Conservation (phyloP, 1,284 basidiomycete genomes). For the Moesziomyces sp. region DNA sequence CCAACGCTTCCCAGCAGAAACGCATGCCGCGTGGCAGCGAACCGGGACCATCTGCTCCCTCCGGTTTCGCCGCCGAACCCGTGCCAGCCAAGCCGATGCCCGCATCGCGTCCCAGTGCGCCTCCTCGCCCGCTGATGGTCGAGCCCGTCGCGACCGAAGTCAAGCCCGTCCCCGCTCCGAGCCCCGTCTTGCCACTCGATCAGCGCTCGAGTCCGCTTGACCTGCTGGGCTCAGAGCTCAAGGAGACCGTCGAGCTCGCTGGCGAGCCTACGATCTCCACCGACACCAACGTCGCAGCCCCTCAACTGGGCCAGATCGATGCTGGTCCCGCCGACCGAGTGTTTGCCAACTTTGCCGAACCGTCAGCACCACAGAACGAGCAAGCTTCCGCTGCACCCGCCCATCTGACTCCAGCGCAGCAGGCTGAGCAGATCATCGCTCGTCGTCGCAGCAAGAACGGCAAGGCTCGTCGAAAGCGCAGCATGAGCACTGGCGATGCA, state of each 20-base stretch:
- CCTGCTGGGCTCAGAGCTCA: conserved; percentile 51
- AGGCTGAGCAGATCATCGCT: conserved; percentile 61
- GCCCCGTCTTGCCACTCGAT: conserved; percentile 45
- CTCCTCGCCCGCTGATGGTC: conserved; percentile 5
- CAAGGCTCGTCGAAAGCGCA: conserved; percentile 40
- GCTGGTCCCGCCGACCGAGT: conserved; percentile 2
- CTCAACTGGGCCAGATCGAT: conserved; percentile 13
- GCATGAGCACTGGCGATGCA: conserved; percentile 56
- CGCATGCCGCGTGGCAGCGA: conserved; percentile 35
- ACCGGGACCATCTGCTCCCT: conserved; percentile 16
- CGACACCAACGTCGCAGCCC: background rate
- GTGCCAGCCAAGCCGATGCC: background rate
- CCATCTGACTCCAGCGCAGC: conserved; percentile 53
- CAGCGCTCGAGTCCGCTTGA: conserved; percentile 51
- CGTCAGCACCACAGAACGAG: background rate
- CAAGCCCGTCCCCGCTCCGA: conserved; percentile 45
- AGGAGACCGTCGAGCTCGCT: conserved; percentile 21
- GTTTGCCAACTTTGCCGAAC: conserved; percentile 10
- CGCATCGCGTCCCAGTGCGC: conserved; percentile 35
- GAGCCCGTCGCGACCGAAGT: conserved; percentile 27
- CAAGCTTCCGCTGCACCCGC: background rate
- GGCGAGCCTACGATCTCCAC: conserved; percentile 2
- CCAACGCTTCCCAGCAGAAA: conserved; percentile 15
- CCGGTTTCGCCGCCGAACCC: background rate
- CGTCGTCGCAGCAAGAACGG: conserved; percentile 57